Base-by-base conservation (phyloP, 495 filamentous ascomycete species). In the Xylaria bambusicola region DNA sequence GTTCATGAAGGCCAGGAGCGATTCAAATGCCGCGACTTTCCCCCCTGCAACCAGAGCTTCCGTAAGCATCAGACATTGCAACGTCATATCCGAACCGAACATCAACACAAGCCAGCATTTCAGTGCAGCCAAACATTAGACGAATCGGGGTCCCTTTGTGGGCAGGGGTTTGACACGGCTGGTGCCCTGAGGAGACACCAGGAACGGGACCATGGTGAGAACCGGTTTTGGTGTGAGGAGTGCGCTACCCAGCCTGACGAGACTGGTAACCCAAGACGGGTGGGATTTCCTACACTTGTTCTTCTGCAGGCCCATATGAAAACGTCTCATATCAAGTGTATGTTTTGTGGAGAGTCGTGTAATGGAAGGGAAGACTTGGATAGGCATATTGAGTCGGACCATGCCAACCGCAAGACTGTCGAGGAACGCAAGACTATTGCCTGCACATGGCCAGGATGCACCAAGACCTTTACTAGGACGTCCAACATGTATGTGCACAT, bases 21-120 rank as follows among this genome's bases (percentile, higher is more conserved):
- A 50, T 89, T 85, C 62, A 78, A 80, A 56, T 98, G 94, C 68
- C 85, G 81, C 6, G 88, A 84, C 21, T 87, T 86, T 60, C 83
- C 86, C 7, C 87, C 83, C 1, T 98, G 94, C 68, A 77, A 83
- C 33, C 82, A 88, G 70, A 84, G 82, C 13, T 98, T 98, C 72
- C 83, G 94, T 41, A 98, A 97, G 70, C 88, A 92, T 65, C 83
- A 88, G 52, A 96, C 92, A 2, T 82, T 98, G 10, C 85, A 91
- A 63, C 84, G 88, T 17, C 94, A 98, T 71, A 85, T 97, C 49
- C 80, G 83, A 20, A 77, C 80, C 0, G 82, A 80, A 2, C 94
- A 98, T 69, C 77, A 93, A 21, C 77, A 86, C 6, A 69, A 82
- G 57, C 79, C 86, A 20, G 83, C 90, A 1, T 95, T 84, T 61